These are phyloP conservation scores for Alternaria sp. DNA, from an alignment of 2,329 filamentous ascomycete species.

Conservation along the genomic window DNA sequence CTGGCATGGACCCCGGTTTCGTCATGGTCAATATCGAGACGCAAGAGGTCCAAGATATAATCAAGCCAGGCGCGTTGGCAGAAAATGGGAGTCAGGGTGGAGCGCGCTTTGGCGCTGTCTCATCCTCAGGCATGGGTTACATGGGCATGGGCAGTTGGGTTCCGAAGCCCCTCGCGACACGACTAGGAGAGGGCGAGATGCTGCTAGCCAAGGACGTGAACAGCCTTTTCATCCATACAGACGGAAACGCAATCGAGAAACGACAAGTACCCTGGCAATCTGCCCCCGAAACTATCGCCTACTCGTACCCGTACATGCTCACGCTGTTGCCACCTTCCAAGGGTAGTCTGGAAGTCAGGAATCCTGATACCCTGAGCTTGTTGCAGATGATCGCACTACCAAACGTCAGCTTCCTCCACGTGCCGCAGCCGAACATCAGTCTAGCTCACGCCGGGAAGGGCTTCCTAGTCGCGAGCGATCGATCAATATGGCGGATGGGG, in stretches of 20 bases:
- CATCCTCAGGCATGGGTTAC: slow-evolving; percentile 90
- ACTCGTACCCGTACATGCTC: slow-evolving; percentile 95
- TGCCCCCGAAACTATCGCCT: slow-evolving; percentile 90
- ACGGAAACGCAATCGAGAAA: slow-evolving; percentile 82
- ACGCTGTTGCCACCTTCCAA: slow-evolving; percentile 84
- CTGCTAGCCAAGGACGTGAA: slow-evolving; percentile 98
- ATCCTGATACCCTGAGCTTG: slow-evolving; percentile 88
- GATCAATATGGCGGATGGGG: slow-evolving; percentile 95
- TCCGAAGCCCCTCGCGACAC: slow-evolving; percentile 86
- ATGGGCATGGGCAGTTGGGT: slow-evolving; percentile 93
- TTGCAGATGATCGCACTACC: slow-evolving; percentile 85
- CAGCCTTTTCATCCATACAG: slow-evolving; percentile 85
- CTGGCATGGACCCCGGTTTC: slow-evolving; percentile 90
- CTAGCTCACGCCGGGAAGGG: slow-evolving; percentile 96
- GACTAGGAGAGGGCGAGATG: slow-evolving; percentile 82
- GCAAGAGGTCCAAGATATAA: slow-evolving; percentile 78
- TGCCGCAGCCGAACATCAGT: slow-evolving; percentile 90
- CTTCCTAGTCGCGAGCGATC: slow-evolving; percentile 90
- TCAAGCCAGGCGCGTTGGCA: slow-evolving; percentile 76
- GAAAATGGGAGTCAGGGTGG: slow-evolving; percentile 70
- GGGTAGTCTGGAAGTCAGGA: slow-evolving; percentile 86
- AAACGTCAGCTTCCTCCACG: slow-evolving; percentile 84
- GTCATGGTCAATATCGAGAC: slow-evolving; percentile 84
- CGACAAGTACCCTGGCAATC: slow-evolving; percentile 90
- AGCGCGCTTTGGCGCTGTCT: slow-evolving; percentile 82